Base-by-base conservation (phyloP, 768 basidiomycete species). In the Collybia sordida region DNA sequence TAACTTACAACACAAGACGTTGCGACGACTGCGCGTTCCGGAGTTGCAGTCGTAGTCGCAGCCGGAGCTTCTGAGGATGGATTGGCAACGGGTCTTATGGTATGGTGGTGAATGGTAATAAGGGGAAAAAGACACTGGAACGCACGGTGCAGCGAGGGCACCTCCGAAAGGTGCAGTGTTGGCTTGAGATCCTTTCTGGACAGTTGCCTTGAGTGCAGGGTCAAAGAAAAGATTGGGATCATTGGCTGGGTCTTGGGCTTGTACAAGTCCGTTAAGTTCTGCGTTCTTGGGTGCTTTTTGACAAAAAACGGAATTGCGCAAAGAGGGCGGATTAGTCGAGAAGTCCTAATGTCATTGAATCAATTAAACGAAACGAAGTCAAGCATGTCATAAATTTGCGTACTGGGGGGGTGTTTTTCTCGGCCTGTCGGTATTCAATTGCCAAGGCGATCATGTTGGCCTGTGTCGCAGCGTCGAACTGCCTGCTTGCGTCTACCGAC, bases 401-500 rank as follows among this genome's bases (percentile, higher is more conserved):
- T 55, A 79, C 80, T 34, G 80, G 80, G 56, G 78, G 79, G 1
- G 81, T 81, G 61, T 83, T 82, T 70, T 81, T 83, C 68, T 82
- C 82, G 0, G 62, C 71, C 54, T 80, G 76, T 40, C 80, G 77
- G 59, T 80, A 81, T 58, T 79, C 74, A 8, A 70, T 54, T 14
- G 81, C 82, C 40, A 81, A 65, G 8, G 71, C 68, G 49, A 82
- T 70, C 79, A 82, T 80, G 43, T 70, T 75, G 4, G 69, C 67
- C 50, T 76, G 73, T 2, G 79, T 81, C 6, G 73, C 64, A 25
- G 64, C 71, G 54, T 81, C 75, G 47, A 82, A 81, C 52, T 81
- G 75, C 55, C 65, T 71, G 58, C 74, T 74, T 2, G 76, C 77
- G 62, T 82, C 80, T 82, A 42, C 42, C 53, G 19, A 17, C 11